phyloP scores from a whole-genome alignment of 345 rosid species.

The Carallia brachiata region DNA sequence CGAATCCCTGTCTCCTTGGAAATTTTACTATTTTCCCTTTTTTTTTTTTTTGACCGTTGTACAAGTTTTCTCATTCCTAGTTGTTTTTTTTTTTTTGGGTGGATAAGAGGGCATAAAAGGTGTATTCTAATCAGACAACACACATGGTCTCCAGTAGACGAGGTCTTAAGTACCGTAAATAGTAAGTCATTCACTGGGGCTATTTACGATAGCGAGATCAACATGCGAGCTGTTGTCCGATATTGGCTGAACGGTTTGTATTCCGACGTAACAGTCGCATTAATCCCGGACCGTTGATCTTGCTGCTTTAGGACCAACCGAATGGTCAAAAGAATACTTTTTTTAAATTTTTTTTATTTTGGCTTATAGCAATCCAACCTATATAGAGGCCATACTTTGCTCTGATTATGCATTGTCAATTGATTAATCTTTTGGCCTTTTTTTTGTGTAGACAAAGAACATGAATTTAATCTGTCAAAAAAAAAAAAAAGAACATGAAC shows the following conservation, averaged over 20 bases:
- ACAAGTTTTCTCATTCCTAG: no score
- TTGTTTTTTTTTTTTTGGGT: neutral
- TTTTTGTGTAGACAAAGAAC: no score
- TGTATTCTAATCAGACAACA: conserved; percentile 4
- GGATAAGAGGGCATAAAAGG: neutral
- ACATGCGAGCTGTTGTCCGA: neutral
- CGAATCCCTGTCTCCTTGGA: no score
- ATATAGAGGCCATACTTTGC: no score
- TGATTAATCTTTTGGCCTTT: no score
- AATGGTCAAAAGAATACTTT: conserved; percentile 2
- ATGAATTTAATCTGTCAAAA: no score
- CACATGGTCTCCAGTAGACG: conserved; percentile 8
- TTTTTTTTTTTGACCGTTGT: no score
- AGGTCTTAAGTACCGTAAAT: neutral
- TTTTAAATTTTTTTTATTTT: no score
- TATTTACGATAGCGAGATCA: neutral
- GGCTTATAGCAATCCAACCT: no score
- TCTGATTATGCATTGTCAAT: no score
- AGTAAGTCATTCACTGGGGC: conserved; percentile 11
- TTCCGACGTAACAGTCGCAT: neutral
- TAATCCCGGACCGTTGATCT: conserved; percentile 38
- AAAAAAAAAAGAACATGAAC: neutral
- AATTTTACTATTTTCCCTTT: no score
- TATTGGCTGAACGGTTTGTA: conserved; percentile 2
- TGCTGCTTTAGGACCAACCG: conserved; percentile 16